Evolutionary conservation across 257 asterid species (phyloP).

Genomic region (Capsicum pubescens): DNA sequence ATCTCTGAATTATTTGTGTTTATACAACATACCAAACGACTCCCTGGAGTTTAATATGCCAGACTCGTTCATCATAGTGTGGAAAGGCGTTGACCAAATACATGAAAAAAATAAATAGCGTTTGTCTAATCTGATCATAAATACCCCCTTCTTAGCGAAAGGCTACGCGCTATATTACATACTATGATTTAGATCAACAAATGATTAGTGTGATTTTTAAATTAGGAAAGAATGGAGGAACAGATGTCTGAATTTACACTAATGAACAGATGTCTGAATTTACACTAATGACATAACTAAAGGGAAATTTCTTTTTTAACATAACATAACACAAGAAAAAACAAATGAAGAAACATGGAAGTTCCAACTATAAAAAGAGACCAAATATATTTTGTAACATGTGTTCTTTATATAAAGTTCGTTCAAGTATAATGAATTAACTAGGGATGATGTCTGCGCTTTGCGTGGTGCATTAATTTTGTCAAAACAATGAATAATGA

Average conservation of each 20-base stretch:
- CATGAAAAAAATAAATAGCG: background rate
- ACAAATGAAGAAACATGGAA: background rate
- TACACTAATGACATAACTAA: background rate
- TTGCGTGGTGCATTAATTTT: too few relatives aligned
- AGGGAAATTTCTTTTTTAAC: background rate
- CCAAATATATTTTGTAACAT: background rate
- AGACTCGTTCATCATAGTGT: background rate
- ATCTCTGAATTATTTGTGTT: background rate
- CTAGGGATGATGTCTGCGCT: too few relatives aligned
- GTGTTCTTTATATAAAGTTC: background rate
- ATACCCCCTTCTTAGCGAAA: too few relatives aligned
- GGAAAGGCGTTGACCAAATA: background rate
- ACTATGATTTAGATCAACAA: too few relatives aligned
- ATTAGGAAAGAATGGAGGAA: too few relatives aligned
- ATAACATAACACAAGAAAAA: background rate
- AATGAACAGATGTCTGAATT: too few relatives aligned
- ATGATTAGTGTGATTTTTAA: too few relatives aligned
- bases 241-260: too few relatives aligned
- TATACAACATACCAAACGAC: background rate
- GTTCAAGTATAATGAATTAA: background rate
- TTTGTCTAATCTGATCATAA: background rate
- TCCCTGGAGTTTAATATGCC: background rate
- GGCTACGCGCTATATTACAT: too few relatives aligned
- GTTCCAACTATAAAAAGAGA: background rate
- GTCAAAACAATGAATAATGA: too few relatives aligned